Conservation (phyloP, 2,329 filamentous ascomycete genomes). For the Colletotrichum simmondsii region DNA sequence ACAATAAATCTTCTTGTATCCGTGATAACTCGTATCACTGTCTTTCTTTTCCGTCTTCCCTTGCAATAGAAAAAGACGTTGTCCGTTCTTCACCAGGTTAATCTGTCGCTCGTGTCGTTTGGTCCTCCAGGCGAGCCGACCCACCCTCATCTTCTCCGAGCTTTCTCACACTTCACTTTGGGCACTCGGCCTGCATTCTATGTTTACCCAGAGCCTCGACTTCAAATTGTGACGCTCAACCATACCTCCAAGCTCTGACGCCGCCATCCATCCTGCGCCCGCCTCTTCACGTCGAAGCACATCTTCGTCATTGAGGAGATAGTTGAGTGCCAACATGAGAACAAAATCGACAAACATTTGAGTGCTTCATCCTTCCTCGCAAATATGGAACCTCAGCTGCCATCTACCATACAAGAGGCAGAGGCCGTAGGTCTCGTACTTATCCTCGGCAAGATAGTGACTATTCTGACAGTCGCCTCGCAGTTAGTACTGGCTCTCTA, state of each 20-base stretch:
- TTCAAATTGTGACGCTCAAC: neutral
- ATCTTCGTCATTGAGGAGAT: neutral
- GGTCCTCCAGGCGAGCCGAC: neutral
- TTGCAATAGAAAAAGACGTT: neutral
- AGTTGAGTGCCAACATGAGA: neutral
- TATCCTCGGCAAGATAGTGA: neutral
- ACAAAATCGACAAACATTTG: neutral
- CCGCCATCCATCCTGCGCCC: neutral
- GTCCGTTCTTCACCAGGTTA: neutral
- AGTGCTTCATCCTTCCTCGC: neutral
- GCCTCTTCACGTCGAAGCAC: neutral
- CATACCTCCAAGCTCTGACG: neutral
- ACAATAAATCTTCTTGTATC: too few relatives aligned
- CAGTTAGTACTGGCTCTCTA: constrained; percentile 65
- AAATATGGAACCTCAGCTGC: constrained; percentile 29
- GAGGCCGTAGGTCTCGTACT: constrained; percentile 23
- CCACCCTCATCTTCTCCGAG: neutral
- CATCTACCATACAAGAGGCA: constrained; percentile 27
- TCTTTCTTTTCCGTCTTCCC: too few relatives aligned
- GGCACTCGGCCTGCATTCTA: neutral
- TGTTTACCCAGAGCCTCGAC: neutral
- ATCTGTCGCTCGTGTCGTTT: neutral
- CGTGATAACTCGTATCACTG: too few relatives aligned
- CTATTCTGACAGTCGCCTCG: neutral
- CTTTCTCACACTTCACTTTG: neutral